Evolutionary conservation across 1,139 yeast genomes (phyloP), one percentile per base, ranked within the genome.

Genomic region (Yamadazyma spencermartinsiae): DNA sequence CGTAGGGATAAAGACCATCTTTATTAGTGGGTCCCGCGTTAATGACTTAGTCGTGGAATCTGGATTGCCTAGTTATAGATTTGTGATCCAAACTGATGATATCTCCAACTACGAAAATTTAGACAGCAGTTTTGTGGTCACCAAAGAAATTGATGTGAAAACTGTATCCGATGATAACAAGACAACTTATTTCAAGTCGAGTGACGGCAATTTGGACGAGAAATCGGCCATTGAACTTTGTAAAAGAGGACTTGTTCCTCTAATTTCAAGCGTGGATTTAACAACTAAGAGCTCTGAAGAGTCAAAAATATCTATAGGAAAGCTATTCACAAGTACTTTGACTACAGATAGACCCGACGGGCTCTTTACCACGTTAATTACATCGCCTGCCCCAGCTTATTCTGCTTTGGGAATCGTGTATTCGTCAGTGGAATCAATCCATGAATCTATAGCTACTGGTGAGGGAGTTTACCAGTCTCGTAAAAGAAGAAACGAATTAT

Each of bases 401-500:
- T 62, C 76, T 28, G 82, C 94, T 1, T 72, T 94, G 40, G 99
- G 98, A 2, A 74, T 92, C 21, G 98, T 92, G 4, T 92, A 89
- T 65, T 90, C 98, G 0, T 88, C 96, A 0, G 65, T 66, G 31
- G 90, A 82, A 48, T 87, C 96, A 26, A 80, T 94, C 49, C 66
- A 74, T 36, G 94, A 86, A 51, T 92, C 98, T 4, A 76, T 92
- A 49, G 79, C 80, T 43, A 86, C 87, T 28, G 77, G 80, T 35
- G 80, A 86, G 11, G 99, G 99, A 37, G 96, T 92, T 7, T 92
- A 92, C 63, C 97, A 86, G 63, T 88, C 96, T 4, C 82, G 98
- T 51, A 82, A 83, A 48, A 79, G 88, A 48, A 82, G 84, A 44
- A 88, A 94, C 17, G 76, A 70, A 42, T 74, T 92, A 43, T 92